Base-by-base conservation (phyloP, 2,329 filamentous ascomycete species). In the Aspergillus calidoustus region DNA sequence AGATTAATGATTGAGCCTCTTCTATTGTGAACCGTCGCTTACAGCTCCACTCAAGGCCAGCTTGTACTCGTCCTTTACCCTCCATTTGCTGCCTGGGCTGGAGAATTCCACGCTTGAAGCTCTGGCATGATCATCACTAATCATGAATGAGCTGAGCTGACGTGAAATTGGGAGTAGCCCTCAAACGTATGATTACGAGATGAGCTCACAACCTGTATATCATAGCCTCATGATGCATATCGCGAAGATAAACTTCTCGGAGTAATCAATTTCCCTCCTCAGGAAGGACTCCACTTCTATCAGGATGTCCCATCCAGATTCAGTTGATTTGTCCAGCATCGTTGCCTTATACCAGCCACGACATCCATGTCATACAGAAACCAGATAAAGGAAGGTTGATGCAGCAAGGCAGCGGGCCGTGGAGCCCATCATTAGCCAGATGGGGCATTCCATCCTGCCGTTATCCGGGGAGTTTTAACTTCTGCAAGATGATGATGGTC, bases 401-500 rank as follows among this genome's bases (percentile, higher is more conserved):
- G 28, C 51, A 52, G 9, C 22, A 54, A 60, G 49, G 54, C 54
- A 51, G 28, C 48, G 48, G 54, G 25, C 19, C 34, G 46, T 30
- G 25, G 44, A 55, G 19, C 46, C 48, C 17, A 23, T 30, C 44
- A 22, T 30, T 51, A 17, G n/a, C 47, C 3, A 51, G 23, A 23
- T 6, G 46, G 17, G 44, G 4, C 53, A 43, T 34, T n/a, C n/a
- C 43, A 30, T 54, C 7, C 43, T 28, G 15, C n/a, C 7, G 51
- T 7, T 23, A 30, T 41, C 34, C 9, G 11, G 34, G 34, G 34
- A 41, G 34, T 41, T 41, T 41, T 41, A 13, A 41, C 57, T 38
- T 17, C n/a, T 52, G 57, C 47, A 60, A 52, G 47, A 49, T 19
- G 53, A 55, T 47, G 43, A 63, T 53, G 43, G 57, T 46, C 48